phyloP scores from a whole-genome alignment of 2,329 filamentous ascomycete species.

The Colletotrichum orbiculare region DNA sequence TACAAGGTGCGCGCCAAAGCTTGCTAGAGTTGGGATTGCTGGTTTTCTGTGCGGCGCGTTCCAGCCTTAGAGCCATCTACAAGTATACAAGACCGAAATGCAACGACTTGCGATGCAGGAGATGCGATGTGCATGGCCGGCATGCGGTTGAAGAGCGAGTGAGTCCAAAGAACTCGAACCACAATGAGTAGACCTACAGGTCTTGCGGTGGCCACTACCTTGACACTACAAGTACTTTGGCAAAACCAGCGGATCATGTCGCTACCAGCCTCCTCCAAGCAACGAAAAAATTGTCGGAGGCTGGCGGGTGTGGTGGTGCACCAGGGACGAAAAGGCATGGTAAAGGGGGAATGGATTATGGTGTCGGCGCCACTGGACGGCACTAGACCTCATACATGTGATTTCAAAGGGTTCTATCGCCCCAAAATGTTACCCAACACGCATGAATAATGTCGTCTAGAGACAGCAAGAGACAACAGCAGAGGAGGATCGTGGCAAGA shows the following conservation, averaged over 20 bases:
- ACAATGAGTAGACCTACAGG: too few species aligned
- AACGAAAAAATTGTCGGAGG: not conserved
- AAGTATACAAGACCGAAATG: too few species aligned
- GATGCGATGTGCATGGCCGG: too few species aligned
- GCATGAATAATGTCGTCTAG: slow-evolving; percentile 4
- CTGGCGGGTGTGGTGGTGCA: slow-evolving; percentile 4
- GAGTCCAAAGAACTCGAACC: too few species aligned
- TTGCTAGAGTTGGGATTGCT: slow-evolving; percentile 8
- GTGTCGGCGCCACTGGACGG: slow-evolving; percentile 15
- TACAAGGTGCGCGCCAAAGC: slow-evolving; percentile 4
- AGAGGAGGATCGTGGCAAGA: too few species aligned
- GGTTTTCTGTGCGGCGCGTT: slow-evolving; percentile 9
- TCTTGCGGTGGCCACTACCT: slow-evolving; percentile 8
- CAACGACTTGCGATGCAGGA: too few species aligned
- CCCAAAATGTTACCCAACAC: slow-evolving; percentile 26
- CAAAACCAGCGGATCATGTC: slow-evolving; percentile 14
- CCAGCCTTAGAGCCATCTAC: slow-evolving; percentile 7
- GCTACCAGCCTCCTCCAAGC: slow-evolving; percentile 1
- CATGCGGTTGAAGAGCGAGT: too few species aligned
- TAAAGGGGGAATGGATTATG: slow-evolving; percentile 24
- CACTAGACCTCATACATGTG: slow-evolving; percentile 19
- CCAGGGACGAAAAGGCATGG: not conserved
- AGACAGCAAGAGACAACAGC: slow-evolving; percentile 11
- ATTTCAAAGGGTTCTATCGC: slow-evolving; percentile 12
- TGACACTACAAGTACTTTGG: not conserved